Evolutionary conservation across 228 moss, liverwort and hornwort species (phyloP).

Genomic region (Sphagnum magellanicum): DNA sequence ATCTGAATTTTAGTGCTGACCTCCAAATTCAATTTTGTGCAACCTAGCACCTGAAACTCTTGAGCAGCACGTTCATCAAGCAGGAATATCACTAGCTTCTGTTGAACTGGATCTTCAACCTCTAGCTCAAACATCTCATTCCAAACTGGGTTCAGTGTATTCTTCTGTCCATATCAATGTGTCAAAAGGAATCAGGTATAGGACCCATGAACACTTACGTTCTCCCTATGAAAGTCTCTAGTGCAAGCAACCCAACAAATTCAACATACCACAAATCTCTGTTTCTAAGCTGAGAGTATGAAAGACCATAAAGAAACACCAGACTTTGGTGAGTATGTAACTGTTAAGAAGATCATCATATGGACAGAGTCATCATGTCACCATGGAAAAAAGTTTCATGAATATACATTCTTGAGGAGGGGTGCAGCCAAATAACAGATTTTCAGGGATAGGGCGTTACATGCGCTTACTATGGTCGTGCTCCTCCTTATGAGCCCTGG

Average conservation of each 20-base stretch:
- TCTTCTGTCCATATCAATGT: constrained; percentile 16
- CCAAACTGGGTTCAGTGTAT: constrained; percentile 69
- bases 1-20: constrained; percentile 5
- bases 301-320: too few relatives aligned
- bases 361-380: too few relatives aligned
- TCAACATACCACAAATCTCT: too few relatives aligned
- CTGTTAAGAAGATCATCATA: too few relatives aligned
- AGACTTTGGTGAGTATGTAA: too few relatives aligned
- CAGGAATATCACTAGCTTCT: constrained; percentile 59
- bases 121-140: constrained; percentile 91
- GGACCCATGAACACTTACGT: too few relatives aligned
- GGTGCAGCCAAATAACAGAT: constrained; percentile 10
- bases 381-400: background rate
- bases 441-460: constrained; percentile 80
- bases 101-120: constrained; percentile 65
- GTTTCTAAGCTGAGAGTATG: too few relatives aligned
- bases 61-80: constrained; percentile 66
- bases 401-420: constrained; percentile 2
- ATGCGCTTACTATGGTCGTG: constrained; percentile 99
- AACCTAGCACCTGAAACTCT: constrained; percentile 71
- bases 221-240: background rate
- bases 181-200: too few relatives aligned
- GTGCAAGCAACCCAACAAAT: background rate
- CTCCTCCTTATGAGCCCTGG: constrained; percentile 96
- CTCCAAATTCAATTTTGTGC: constrained; percentile 67